Evolutionary conservation across 1,284 basidiomycete genomes (phyloP), one percentile per base, ranked within the genome.

Genomic region (Leccinum laetum): DNA sequence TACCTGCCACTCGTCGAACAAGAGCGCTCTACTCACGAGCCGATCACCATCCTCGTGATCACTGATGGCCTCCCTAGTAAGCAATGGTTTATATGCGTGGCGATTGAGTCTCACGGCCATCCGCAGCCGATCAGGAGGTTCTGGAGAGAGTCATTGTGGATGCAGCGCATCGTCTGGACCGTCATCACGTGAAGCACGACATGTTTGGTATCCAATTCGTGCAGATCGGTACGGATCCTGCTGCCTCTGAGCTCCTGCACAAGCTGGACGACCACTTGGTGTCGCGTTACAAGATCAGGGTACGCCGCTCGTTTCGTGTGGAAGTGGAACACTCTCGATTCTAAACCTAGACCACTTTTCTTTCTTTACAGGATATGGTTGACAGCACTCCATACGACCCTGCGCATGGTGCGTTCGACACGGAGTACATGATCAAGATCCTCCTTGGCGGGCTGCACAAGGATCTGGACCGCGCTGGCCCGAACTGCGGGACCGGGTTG

Each of bases 121-220:
- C 3, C 67, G 65, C 64, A 86, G 86, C 83, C 14, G 87, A 89
- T 68, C 71, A 72, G 24, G 65, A 52, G 8, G 82, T 85, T 21
- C 81, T 83, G 1, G 79, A 80, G 64, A 73, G 72, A 5, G 81
- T 83, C 2, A 86, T 89, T 52, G 76, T 85, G 3, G 73, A 79
- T 0, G 78, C 78, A 1, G 85, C 86, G 1, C 75, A 79, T 37
- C 78, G 85, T 24, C 77, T 88, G 26, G 84, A 87, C 65, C 69
- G 69, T 18, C 72, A 70, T 3, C 69, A 72, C 13, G 73, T 81
- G 56, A 78, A 75, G 41, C 67, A 64, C 44, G 74, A 72, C 67
- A 80, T 71, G 70, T 77, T 86, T 29, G 82, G 84, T 35, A 78
- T 87, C 39, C 82, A 83, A 44, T 86, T 86, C 66, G 80, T 84